Base-by-base conservation (phyloP, 2,329 filamentous ascomycete genomes). In the Fusarium nodosum region DNA sequence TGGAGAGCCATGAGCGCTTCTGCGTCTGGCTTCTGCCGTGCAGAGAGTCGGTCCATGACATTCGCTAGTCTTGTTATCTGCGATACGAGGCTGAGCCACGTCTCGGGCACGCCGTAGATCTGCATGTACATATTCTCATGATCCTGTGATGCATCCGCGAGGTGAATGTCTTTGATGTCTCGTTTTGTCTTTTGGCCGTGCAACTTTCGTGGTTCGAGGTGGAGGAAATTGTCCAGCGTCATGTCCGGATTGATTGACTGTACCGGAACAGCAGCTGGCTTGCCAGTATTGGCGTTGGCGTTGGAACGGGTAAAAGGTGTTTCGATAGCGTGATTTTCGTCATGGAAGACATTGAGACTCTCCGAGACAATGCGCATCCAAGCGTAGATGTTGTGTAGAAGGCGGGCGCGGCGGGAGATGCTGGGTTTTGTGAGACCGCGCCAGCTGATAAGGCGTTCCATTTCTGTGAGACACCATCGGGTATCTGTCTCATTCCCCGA, bases 311-410 rank as follows among this genome's bases (percentile, higher is more conserved):
- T 18, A 4, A 64, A 60, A 10, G 67, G 57, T 13, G 63, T 39
- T 39, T 70, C 51, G 7, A 68, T 64, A 0, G 58, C 44, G n/a
- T 69, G 66, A 11, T 55, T 72, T 5, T 72, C 66, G 13, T 70
- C 60, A 2, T 52, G 51, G 1, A 64, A 58, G 12, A 72, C 67
- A 26, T 73, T 66, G 1, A 72, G 64, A 30, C 67, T 71, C 24
- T 72, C 70, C 0, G 70, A 73, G 2, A 72, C 70, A 24, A 72
- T 73, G 30, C 70, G 70, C 68, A 73, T 72, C 70, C 70, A 72
- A 34, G 70, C 70, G 33, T 72, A 72, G 11, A 73, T 67, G 38
- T 73, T 72, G 42, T 72, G 70, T 0, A 72, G 47, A 0, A 72
- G 26, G 0, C 70, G 67, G 1, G 70, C 70, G 22, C 70, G 67